Conservation (phyloP, 73 alveolate species). For the Tetrahymena elliotti region DNA sequence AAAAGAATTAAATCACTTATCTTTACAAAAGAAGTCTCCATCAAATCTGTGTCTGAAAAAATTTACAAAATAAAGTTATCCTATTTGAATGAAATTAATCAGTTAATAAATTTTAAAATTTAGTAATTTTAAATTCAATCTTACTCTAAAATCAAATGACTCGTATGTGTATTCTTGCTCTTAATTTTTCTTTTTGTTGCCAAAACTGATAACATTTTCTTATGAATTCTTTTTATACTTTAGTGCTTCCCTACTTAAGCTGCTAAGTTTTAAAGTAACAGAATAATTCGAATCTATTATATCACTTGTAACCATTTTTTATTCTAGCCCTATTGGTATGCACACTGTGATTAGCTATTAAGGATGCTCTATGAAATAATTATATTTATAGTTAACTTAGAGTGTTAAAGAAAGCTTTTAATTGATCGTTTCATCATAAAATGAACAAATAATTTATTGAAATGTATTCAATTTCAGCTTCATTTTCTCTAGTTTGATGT, state of each 20-base stretch:
- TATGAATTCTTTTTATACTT: not conserved
- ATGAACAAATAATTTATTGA: not conserved
- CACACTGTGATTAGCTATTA: not conserved
- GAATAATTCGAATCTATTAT: not conserved
- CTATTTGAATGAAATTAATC: not conserved
- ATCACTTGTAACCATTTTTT: not conserved
- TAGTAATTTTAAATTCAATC: not conserved
- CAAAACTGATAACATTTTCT: not conserved
- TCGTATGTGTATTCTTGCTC: not conserved
- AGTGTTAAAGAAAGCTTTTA: not conserved
- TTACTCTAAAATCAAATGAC: not conserved
- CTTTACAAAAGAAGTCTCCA: not conserved
- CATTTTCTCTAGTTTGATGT: not conserved
- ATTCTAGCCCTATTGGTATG: not conserved
- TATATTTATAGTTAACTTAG: not conserved
- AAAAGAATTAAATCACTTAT: not conserved
- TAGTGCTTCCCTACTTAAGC: not conserved
- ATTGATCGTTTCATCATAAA: not conserved
- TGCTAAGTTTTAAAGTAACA: not conserved
- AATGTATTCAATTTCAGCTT: not conserved
- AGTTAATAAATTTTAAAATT: not conserved
- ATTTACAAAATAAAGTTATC: not conserved
- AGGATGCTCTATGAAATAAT: not conserved
- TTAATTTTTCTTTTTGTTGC: not conserved
- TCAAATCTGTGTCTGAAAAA: not conserved